A percentile compares a stretch with the other conserved stretches of the same genome.
Conservation (phyloP, 2,329 filamentous ascomycete species). For the Ilyonectria destructans region DNA sequence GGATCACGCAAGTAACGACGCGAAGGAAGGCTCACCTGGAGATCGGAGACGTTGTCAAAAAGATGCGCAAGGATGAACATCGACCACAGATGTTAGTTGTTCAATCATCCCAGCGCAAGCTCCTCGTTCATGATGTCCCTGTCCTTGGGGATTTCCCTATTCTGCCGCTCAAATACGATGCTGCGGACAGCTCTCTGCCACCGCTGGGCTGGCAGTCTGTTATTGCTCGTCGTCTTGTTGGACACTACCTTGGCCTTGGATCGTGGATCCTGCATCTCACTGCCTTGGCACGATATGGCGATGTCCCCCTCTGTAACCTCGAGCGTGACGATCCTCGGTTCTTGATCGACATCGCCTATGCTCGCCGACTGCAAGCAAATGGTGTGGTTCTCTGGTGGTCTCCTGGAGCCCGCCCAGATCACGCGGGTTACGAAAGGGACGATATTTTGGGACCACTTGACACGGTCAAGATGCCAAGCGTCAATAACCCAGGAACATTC, state of each 20-base stretch:
- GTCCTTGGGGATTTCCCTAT: constrained; percentile 88
- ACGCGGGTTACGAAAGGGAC: constrained; percentile 95
- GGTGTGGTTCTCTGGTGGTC: constrained; percentile 99
- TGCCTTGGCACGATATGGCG: constrained; percentile 90
- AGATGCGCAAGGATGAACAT: constrained; percentile 87
- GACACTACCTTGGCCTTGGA: constrained; percentile 93
- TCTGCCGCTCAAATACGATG: constrained; percentile 85
- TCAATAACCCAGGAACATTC: constrained; percentile 95
- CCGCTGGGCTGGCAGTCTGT: constrained; percentile 95
- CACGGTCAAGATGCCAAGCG: constrained; percentile 89
- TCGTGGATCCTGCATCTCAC: constrained; percentile 93
- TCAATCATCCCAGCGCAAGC: constrained; percentile 88
- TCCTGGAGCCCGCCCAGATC: constrained; percentile 86
- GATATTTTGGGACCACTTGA: constrained; percentile 89
- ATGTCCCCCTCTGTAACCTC: constrained; percentile 95
- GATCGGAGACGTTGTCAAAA: constrained; percentile 89
- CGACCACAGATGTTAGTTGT: constrained; percentile 88
- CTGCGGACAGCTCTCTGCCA: constrained; percentile 88
- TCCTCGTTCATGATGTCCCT: constrained; percentile 88
- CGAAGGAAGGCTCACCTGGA: constrained; percentile 91
- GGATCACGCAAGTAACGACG: constrained; percentile 89
- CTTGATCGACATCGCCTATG: constrained; percentile 96
- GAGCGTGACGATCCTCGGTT: constrained; percentile 95
- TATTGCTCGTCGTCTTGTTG: constrained; percentile 87
- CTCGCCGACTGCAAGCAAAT: constrained; percentile 88